Evolutionary conservation across 1,284 basidiomycete species (phyloP).

Genomic region (Afroboletus lepidellus): DNA sequence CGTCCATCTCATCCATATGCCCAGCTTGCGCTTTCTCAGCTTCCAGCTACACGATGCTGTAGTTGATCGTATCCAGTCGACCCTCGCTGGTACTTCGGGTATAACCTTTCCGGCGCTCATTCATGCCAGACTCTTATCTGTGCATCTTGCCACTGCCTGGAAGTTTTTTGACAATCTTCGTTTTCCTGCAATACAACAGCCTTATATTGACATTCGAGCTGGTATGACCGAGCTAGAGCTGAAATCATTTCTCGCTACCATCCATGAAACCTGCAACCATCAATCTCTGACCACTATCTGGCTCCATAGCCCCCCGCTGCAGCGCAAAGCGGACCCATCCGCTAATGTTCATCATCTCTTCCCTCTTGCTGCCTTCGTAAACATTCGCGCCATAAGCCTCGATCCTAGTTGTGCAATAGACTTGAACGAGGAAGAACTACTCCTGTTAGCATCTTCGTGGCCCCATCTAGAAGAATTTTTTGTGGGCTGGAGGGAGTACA

Average conservation of each 20-base stretch:
- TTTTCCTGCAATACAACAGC: background rate
- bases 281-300: background rate
- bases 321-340: background rate
- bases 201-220: background rate
- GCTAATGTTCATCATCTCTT: background rate
- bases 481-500: background rate
- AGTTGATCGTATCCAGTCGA: background rate
- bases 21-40: background rate
- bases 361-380: conserved; percentile 12
- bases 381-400: conserved; percentile 11
- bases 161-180: conserved; percentile 5
- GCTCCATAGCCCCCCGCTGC: background rate
- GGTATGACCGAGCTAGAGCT: background rate
- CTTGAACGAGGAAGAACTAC: conserved; percentile 10
- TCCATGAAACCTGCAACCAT: conserved; percentile 2
- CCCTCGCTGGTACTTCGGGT: too few species aligned
- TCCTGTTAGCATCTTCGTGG: conserved; percentile 19
- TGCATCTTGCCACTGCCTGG: background rate
- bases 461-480: conserved; percentile 4
- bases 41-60: background rate
- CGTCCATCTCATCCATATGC: conserved; percentile 6
- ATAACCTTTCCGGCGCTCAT: conserved; percentile 1
- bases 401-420: conserved; percentile 1
- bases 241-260: conserved; percentile 3
- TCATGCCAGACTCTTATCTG: background rate